Percentiles rank a stretch among this genome's conserved stretches.
Evolutionary conservation across 768 basidiomycete species (phyloP).

Genomic region (Naganishia randhawae): DNA sequence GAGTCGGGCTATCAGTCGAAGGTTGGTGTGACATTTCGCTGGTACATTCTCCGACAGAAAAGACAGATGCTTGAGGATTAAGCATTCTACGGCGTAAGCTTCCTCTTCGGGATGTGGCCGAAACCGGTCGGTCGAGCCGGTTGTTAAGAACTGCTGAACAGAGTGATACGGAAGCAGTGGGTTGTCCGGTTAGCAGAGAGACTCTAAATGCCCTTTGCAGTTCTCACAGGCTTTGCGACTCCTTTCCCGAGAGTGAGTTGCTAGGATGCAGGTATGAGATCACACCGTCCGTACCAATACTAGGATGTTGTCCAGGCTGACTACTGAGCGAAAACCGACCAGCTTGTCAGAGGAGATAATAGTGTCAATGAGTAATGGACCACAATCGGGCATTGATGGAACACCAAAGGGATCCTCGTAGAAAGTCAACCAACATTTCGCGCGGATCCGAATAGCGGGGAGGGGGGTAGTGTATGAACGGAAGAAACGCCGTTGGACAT

Average conservation of each 20-base stretch:
- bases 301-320: too few relatives aligned
- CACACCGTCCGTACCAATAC: too few relatives aligned
- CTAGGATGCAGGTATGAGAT: not conserved
- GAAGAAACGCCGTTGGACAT: too few relatives aligned
- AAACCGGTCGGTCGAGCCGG: not conserved
- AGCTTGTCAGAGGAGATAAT: not conserved
- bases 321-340: not conserved
- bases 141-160: not conserved
- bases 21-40: not conserved
- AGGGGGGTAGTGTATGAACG: too few relatives aligned
- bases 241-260: not conserved
- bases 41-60: not conserved
- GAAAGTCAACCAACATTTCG: slow-evolving; percentile 9
- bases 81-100: not conserved
- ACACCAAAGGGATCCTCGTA: not conserved
- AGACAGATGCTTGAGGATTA: slow-evolving; percentile 8
- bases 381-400: not conserved
- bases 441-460: slow-evolving; percentile 4
- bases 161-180: not conserved
- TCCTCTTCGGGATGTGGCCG: not conserved
- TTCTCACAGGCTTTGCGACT: not conserved
- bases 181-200: too few relatives aligned
- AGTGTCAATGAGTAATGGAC: not conserved
- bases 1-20: not conserved
- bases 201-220: not conserved